phyloP scores from a whole-genome alignment of 2,329 filamentous ascomycete species.

The Rhexocercosporidium sp. region DNA sequence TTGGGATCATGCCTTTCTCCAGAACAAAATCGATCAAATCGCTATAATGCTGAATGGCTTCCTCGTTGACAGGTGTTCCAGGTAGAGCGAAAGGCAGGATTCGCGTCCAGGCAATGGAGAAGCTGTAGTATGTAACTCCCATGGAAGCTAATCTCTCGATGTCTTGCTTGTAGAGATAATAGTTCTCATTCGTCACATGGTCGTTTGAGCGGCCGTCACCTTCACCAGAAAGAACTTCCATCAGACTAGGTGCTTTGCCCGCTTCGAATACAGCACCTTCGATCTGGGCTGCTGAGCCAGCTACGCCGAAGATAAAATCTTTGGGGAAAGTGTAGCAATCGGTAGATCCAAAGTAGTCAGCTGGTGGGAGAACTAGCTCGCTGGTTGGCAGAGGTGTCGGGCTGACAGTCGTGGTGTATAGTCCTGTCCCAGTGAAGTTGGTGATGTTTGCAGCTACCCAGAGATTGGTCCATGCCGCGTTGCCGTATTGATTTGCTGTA shows the following conservation, averaged over 20 bases:
- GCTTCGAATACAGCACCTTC: slow-evolving; percentile 51
- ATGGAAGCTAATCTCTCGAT: slow-evolving; percentile 57
- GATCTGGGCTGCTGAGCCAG: slow-evolving; percentile 52
- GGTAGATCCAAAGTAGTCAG: slow-evolving; percentile 5
- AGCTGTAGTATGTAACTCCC: slow-evolving; percentile 56
- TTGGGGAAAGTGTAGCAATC: slow-evolving; percentile 49
- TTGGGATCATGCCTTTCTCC: slow-evolving; percentile 54
- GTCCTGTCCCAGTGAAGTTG: slow-evolving; percentile 41
- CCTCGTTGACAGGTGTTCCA: slow-evolving; percentile 55
- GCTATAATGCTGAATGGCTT: slow-evolving; percentile 56
- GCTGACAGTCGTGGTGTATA: slow-evolving; percentile 57
- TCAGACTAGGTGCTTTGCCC: slow-evolving; percentile 47
- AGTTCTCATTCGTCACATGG: slow-evolving; percentile 53
- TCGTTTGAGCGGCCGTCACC: neutral
- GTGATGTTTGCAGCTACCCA: slow-evolving; percentile 44
- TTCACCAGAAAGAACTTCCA: slow-evolving; percentile 44
- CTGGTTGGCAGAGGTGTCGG: slow-evolving; percentile 59
- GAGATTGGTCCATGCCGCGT: slow-evolving; percentile 46
- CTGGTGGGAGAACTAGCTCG: slow-evolving; percentile 60
- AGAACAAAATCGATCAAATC: slow-evolving; percentile 56
- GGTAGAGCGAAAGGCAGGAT: slow-evolving; percentile 56
- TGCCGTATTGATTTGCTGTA: slow-evolving; percentile 44
- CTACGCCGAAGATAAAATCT: slow-evolving; percentile 53
- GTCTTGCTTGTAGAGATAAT: slow-evolving; percentile 61
- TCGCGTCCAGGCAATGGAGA: slow-evolving; percentile 57